A percentile compares a stretch with the other conserved stretches of the same genome.
Conservation (phyloP, 108 stramenopile species). For the Nannochloropsis salina region DNA sequence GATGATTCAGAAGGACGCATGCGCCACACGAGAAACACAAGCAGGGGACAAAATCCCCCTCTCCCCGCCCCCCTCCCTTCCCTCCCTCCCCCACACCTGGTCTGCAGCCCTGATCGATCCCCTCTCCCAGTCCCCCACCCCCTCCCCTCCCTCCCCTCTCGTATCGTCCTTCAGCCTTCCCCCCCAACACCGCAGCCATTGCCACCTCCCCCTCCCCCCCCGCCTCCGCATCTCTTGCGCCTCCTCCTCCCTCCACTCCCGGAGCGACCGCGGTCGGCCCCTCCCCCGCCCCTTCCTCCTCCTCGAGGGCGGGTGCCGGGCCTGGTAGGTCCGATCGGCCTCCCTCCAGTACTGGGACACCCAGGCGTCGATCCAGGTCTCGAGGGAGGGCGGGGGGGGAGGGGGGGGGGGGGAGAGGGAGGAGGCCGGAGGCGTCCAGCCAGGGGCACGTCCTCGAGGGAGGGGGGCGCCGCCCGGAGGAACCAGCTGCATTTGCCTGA, state of each 20-base stretch:
- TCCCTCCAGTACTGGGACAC: not conserved
- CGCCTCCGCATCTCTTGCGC: not conserved
- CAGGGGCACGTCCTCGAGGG: not conserved
- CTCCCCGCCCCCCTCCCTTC: not conserved
- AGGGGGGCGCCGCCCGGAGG: not conserved
- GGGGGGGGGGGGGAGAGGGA: not conserved
- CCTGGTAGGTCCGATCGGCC: not conserved
- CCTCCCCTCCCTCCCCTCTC: not conserved
- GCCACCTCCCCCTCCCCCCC: not conserved
- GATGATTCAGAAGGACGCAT: too few species aligned
- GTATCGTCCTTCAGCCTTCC: not conserved
- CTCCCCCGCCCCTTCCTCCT: not conserved
- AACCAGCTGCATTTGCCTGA: not conserved
- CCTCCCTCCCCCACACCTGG: not conserved
- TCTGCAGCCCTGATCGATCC: not conserved
- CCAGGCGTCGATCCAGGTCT: not conserved
- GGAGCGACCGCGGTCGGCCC: not conserved
- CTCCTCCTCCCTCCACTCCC: conserved; percentile 3
- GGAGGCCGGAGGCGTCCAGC: not conserved
- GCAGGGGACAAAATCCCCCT: not conserved
- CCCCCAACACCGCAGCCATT: not conserved
- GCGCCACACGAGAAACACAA: too few species aligned
- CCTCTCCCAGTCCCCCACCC: not conserved
- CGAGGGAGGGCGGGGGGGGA: not conserved
- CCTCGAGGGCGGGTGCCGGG: not conserved